Base-by-base conservation (phyloP, 768 basidiomycete species). In the Fomitopsis serialis region DNA sequence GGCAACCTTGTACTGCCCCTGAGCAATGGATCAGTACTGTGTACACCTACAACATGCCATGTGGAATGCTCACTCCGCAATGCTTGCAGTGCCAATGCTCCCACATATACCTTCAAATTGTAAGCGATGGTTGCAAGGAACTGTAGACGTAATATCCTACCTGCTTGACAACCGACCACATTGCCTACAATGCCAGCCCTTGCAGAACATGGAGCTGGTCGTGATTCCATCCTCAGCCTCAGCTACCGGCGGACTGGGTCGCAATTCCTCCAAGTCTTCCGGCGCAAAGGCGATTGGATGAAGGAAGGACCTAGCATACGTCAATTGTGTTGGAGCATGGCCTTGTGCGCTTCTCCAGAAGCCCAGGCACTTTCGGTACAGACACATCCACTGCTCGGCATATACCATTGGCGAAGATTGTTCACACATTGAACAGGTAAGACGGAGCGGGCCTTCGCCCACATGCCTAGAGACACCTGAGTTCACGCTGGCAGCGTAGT, bases 111-210 rank as follows among this genome's bases (percentile, higher is more conserved):
- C 89, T 91, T 40, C 43, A 10, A n/a, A 45, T 19, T 45, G 42
- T 34, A 59, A 57, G 25, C 11, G 35, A 10, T 35, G 43, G 44
- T 21, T 2, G 35, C 19, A n/a, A 29, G 53, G 37, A 21, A 22
- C 17, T 3, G 15, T n/a, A 21, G 23, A 24, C 29, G 17, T 27
- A 50, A 21, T 48, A 43, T 61, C 75, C 45, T 54, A 89, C 89
- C 89, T 78, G 71, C 81, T 82, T 9, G 88, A 87, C 37, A 92
- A 67, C 23, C 87, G 78, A 25, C 90, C 89, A 60, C 90, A 92
- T 8, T 64, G 54, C 17, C 51, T 56, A 63, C 90, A 92, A 62
- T 88, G 85, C 72, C 81, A 82, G 1, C 89, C 89, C 59, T 79
- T 78, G 15, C 76, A 81, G 58, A 78, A 85, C 4, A 73, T 70